Percentiles rank a stretch among this genome's conserved stretches.
Conservation (phyloP, 2,329 filamentous ascomycete genomes). For the Talaromyces sp. region DNA sequence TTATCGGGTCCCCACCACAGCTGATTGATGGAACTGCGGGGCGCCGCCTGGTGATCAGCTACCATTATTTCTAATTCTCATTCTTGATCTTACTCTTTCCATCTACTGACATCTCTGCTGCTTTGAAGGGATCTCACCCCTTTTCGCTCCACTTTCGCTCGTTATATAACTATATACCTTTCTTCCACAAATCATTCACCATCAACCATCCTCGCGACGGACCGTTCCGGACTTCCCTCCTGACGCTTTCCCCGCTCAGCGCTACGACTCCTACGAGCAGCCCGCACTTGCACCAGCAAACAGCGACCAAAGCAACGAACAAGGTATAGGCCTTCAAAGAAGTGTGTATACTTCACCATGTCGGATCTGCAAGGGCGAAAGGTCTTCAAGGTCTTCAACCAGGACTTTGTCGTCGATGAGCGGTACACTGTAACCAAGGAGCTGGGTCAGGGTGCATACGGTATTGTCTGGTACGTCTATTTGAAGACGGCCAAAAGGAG, state of each 20-base stretch:
- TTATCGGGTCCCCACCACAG: not conserved
- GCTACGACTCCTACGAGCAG: not conserved
- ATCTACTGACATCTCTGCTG: not conserved
- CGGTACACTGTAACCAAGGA: constrained; percentile 99
- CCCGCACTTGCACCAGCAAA: not conserved
- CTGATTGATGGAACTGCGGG: constrained; percentile 6
- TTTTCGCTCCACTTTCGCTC: not conserved
- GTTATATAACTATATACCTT: not conserved
- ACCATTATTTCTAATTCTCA: not conserved
- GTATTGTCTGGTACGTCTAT: constrained; percentile 80
- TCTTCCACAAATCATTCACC: not conserved
- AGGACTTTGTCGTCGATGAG: constrained; percentile 98
- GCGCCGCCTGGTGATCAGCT: not conserved
- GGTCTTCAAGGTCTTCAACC: constrained; percentile 99
- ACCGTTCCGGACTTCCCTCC: not conserved
- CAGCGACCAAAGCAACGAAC: constrained; percentile 2
- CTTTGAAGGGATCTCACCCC: not conserved
- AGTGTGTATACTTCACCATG: constrained; percentile 42
- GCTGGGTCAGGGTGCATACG: constrained; percentile 94
- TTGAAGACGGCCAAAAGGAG: not conserved
- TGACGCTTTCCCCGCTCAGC: not conserved
- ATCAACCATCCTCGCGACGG: not conserved
- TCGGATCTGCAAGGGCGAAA: constrained; percentile 69
- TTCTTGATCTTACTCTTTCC: not conserved
- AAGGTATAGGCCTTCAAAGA: not conserved